Evolutionary conservation across 441 rosid species (phyloP).

Genomic region (Rhodomyrtus psidioides): DNA sequence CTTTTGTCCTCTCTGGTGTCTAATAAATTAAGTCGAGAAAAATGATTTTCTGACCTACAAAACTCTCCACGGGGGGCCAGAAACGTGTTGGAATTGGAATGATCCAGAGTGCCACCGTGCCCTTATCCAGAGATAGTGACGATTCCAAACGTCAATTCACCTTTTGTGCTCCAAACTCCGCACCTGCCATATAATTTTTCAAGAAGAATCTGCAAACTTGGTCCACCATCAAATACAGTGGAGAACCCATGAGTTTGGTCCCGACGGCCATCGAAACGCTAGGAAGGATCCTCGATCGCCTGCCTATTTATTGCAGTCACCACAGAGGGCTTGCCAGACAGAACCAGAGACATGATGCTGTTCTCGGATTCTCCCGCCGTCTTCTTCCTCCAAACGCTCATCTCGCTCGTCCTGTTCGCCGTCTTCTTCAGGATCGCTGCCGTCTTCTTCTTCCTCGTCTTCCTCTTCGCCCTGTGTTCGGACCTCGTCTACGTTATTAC

Average conservation of each 20-base stretch:
- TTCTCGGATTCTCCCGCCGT: neutral
- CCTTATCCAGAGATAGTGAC: neutral
- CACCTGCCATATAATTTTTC: too few species aligned
- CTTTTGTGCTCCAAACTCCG: neutral
- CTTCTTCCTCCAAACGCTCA: neutral
- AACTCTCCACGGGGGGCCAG: neutral
- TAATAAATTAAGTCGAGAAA: neutral
- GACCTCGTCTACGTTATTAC: neutral
- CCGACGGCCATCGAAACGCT: neutral
- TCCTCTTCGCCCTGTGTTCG: neutral
- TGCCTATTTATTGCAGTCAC: neutral
- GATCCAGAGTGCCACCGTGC: neutral
- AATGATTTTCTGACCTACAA: neutral
- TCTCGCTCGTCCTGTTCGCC: neutral
- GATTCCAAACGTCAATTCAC: neutral
- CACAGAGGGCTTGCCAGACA: neutral
- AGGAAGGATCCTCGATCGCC: rapidly evolving
- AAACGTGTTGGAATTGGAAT: neutral
- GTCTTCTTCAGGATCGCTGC: neutral
- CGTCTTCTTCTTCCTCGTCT: neutral
- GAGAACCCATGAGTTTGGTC: neutral
- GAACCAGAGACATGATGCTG: neutral
- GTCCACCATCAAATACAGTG: neutral
- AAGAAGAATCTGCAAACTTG: neutral
- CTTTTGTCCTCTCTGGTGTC: neutral